Percentiles rank a stretch among this genome's conserved stretches.
Conservation (phyloP, 2,329 filamentous ascomycete genomes). For the Curvularia sp. region DNA sequence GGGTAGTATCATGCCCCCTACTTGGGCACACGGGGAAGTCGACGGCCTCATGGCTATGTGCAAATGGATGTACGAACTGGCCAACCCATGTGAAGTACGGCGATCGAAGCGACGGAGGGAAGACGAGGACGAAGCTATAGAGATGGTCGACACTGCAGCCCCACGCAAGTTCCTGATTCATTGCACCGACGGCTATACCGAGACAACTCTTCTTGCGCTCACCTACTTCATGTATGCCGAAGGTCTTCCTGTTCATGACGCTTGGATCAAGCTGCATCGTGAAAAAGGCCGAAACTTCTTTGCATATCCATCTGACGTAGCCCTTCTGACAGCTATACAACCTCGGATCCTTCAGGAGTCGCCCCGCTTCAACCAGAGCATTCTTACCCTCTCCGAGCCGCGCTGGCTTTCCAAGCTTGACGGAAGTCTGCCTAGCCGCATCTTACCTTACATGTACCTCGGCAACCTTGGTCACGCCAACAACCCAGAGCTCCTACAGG, state of each 20-base stretch:
- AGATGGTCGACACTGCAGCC: slow-evolving; percentile 55
- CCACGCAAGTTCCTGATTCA: slow-evolving; percentile 82
- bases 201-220: slow-evolving; percentile 85
- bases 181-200: slow-evolving; percentile 95
- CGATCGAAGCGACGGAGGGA: slow-evolving; percentile 55
- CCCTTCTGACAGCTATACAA: slow-evolving; percentile 78
- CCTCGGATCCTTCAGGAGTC: slow-evolving; percentile 76
- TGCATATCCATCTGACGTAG: slow-evolving; percentile 89
- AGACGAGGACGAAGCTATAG: slow-evolving; percentile 62
- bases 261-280: slow-evolving; percentile 86
- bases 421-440: slow-evolving; percentile 86
- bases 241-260: slow-evolving; percentile 78
- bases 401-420: slow-evolving; percentile 84
- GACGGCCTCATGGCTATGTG: slow-evolving; percentile 86
- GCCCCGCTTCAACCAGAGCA: slow-evolving; percentile 61
- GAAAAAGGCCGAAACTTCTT: slow-evolving; percentile 91
- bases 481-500: slow-evolving; percentile 81
- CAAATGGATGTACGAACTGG: slow-evolving; percentile 86
- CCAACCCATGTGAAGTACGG: slow-evolving; percentile 65
- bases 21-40: slow-evolving; percentile 81
- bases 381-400: slow-evolving; percentile 69
- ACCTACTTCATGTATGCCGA: slow-evolving; percentile 95
- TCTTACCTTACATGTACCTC: slow-evolving; percentile 94
- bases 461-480: slow-evolving; percentile 94
- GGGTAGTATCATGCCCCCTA: slow-evolving; percentile 86